Percentiles rank a stretch among this genome's conserved stretches.
Evolutionary conservation across 352 stramenopile species (phyloP).

Genomic region (Globisporangium radiosum): DNA sequence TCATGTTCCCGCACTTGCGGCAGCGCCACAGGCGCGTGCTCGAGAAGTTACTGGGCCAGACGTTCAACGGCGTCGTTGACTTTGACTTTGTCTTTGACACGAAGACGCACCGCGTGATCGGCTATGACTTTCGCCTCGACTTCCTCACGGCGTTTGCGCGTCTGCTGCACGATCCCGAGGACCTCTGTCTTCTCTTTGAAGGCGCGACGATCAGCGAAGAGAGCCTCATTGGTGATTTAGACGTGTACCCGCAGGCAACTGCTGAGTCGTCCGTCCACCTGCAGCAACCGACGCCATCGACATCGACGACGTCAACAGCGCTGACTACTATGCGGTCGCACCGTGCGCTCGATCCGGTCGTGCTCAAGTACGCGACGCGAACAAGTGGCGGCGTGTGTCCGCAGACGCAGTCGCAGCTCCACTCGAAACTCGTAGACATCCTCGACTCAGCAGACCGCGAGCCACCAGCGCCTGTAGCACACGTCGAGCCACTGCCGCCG

Average conservation of each 20-base stretch:
- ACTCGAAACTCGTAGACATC: slow-evolving; percentile 10
- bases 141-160: slow-evolving; percentile 30
- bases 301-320: background rate
- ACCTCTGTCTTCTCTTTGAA: slow-evolving; percentile 34
- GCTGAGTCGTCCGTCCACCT: too few species aligned
- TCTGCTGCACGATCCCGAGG: slow-evolving; percentile 29
- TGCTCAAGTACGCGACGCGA: slow-evolving; percentile 4
- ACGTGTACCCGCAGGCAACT: slow-evolving; percentile 17
- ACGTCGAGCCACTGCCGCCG: background rate
- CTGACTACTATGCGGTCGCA: background rate
- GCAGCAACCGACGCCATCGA: background rate
- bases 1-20: slow-evolving; percentile 46
- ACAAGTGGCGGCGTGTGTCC: too few species aligned
- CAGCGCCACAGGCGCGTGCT: slow-evolving; percentile 21
- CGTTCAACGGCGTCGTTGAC: slow-evolving; percentile 21
- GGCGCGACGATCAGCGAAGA: slow-evolving; percentile 42
- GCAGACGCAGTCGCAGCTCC: background rate
- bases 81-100: slow-evolving; percentile 46
- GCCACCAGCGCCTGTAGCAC: background rate
- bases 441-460: slow-evolving; percentile 4
- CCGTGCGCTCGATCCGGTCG: background rate
- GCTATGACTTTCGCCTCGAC: slow-evolving; percentile 40
- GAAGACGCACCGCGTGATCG: slow-evolving; percentile 25
- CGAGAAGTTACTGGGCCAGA: slow-evolving; percentile 22
- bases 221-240: slow-evolving; percentile 38